These are phyloP conservation scores for Vicia faba DNA, from an alignment of 306 rosid genomes.

Conservation along the genomic window DNA sequence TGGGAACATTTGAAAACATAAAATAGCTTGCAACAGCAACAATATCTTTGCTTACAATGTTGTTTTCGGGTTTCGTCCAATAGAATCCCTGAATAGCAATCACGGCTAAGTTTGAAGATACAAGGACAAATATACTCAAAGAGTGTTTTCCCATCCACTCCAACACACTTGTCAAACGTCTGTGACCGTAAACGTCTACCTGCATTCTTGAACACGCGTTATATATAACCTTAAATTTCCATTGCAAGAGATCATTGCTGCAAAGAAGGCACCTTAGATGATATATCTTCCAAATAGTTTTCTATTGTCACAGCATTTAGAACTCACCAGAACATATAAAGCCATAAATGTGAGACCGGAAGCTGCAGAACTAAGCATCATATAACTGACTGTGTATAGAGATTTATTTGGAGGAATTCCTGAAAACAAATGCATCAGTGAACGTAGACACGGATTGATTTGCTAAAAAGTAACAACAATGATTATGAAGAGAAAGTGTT, in stretches of 20 bases:
- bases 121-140: slow-evolving; percentile 65
- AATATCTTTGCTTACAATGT: slow-evolving; percentile 57
- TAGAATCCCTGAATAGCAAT: slow-evolving; percentile 80
- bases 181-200: slow-evolving; percentile 31
- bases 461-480: not conserved
- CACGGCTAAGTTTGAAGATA: slow-evolving; percentile 72
- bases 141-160: slow-evolving; percentile 96
- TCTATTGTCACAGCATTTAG: slow-evolving; percentile 7
- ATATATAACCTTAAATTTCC: no score
- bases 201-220: no score
- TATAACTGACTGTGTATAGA: slow-evolving; percentile 76
- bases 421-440: slow-evolving; percentile 39
- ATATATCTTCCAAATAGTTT: not conserved
- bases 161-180: slow-evolving; percentile 56
- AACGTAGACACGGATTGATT: no score
- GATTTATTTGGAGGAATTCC: slow-evolving; percentile 83
- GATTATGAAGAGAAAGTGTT: slow-evolving; percentile 27
- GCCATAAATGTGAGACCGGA: slow-evolving; percentile 74
- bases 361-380: slow-evolving; percentile 71
- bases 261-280: no score
- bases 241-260: no score
- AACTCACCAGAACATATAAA: slow-evolving; percentile 77
- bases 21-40: slow-evolving; percentile 2
- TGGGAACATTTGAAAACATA: not conserved
- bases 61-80: slow-evolving; percentile 61